These are phyloP conservation scores for Gnomoniopsis sp. DNA, from an alignment of 2,329 filamentous ascomycete genomes.

Conservation along the genomic window DNA sequence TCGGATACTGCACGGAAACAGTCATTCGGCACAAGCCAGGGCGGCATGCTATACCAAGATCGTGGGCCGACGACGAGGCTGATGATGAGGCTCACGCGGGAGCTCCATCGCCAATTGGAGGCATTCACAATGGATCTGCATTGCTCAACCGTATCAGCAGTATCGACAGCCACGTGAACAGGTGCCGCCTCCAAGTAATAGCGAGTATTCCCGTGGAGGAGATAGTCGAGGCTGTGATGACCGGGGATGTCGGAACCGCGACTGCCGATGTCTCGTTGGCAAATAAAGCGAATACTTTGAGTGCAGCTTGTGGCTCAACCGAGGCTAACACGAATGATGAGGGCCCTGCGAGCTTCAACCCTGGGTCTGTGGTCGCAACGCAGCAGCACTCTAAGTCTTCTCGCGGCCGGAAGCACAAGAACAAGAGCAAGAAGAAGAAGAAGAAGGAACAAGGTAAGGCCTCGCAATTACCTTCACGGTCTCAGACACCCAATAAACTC, in stretches of 20 bases:
- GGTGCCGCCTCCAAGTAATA: no score
- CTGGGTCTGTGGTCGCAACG: not conserved
- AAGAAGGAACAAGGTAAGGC: not conserved
- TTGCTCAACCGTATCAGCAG: slow-evolving; percentile 1
- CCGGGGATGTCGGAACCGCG: no score
- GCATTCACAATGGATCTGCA: not conserved
- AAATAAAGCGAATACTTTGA: not conserved
- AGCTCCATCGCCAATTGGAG: not conserved
- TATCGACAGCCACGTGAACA: not conserved
- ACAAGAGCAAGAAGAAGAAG: slow-evolving; percentile 1
- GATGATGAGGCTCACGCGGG: not conserved
- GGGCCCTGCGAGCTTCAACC: not conserved
- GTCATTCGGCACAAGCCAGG: slow-evolving; percentile 13
- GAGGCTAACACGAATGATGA: not conserved
- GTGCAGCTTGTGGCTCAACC: not conserved
- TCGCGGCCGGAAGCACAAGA: not conserved
- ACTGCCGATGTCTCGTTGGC: no score
- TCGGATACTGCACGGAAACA: slow-evolving; percentile 1
- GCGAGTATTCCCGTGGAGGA: no score
- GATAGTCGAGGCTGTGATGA: no score
- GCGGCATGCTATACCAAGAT: not conserved
- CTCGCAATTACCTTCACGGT: not conserved
- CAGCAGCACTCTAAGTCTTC: not conserved
- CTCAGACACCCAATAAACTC: not conserved
- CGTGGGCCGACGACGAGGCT: not conserved